phyloP scores from a whole-genome alignment of 2,329 filamentous ascomycete genomes.

The Microdochium nivale region DNA sequence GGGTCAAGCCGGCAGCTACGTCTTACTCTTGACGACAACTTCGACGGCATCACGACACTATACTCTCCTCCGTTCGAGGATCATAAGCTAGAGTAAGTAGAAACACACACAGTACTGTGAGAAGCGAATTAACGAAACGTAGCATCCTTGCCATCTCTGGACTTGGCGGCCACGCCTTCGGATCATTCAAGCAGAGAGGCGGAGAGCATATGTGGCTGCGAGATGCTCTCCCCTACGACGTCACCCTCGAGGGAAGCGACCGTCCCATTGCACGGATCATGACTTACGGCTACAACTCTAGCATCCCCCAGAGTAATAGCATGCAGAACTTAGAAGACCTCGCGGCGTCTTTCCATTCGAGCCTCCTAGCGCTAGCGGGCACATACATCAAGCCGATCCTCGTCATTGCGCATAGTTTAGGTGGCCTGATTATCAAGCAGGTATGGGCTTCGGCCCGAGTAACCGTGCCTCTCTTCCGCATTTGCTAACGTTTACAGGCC shows the following conservation, averaged over 20 bases:
- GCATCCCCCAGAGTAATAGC: neutral
- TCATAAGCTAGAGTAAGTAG: neutral
- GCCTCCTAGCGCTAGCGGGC: neutral
- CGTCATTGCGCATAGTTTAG: neutral
- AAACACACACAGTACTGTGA: neutral
- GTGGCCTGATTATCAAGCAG: neutral
- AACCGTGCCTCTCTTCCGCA: neutral
- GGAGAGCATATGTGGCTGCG: neutral
- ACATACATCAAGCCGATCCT: neutral
- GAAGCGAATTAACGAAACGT: neutral
- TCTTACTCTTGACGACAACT: neutral
- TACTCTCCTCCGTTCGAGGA: neutral
- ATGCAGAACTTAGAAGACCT: neutral
- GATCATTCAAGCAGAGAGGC: neutral
- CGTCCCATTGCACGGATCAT: neutral
- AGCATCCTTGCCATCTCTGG: neutral
- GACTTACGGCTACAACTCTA: neutral
- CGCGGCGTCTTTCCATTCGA: neutral
- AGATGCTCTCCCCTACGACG: conserved; percentile 2
- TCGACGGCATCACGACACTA: neutral
- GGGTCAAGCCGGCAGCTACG: neutral
- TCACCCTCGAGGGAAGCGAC: conserved; percentile 3
- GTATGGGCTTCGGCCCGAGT: neutral
- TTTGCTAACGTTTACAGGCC: neutral
- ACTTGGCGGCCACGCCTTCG: neutral